Base-by-base conservation (phyloP, 805 yeast species). In the Metschnikowia shivogae region DNA sequence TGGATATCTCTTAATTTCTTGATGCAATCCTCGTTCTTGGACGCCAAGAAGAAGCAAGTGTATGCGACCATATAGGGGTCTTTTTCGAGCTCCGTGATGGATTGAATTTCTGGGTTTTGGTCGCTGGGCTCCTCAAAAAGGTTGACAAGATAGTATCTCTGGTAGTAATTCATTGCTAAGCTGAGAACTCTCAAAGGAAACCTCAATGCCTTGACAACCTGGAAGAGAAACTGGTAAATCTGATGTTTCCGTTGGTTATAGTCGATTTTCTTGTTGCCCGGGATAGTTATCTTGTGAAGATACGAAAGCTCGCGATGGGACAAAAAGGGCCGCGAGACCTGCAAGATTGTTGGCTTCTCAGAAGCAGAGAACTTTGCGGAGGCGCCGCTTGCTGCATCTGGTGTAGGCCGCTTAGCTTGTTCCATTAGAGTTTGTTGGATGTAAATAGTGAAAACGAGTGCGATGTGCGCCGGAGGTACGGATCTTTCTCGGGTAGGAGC, bases 1-100 rank as follows among this genome's bases (percentile, higher is more conserved):
- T 83, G 74, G 10, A 89, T 73, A 36, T 85, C 87, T 42, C 79
- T 72, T 12, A 84, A 61, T 54, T 85, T 85, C 60, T 88, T 89
- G 34, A 89, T 82, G 34, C 89, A 86, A 58, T 89, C 97, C 57
- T 87, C 95, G 51, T 82, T 80, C 61, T 89, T 88, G 35, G 83
- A 70, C 2, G 96, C 85, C 12, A 87, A 67, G 46, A 86, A 77
- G 6, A 89, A 60, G 43, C 89, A 76, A 8, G 92, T 76, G 7
- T 83, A 63, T 0, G 87, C 86, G n/a, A 86, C 76, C 36, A 83
- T 82, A 51, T 72, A 73, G 36, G 81, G 79, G 43, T 75, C 70
- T 34, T 58, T 64, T 41, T 67, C 73, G 27, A 63, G 53, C 39
- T 63, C 65, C 7, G 29, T 39, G 26, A 50, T 13, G 5, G 50